Percentiles rank a stretch among this genome's conserved stretches.
Conservation (phyloP, 441 rosid species). For the Manihot esculenta region DNA sequence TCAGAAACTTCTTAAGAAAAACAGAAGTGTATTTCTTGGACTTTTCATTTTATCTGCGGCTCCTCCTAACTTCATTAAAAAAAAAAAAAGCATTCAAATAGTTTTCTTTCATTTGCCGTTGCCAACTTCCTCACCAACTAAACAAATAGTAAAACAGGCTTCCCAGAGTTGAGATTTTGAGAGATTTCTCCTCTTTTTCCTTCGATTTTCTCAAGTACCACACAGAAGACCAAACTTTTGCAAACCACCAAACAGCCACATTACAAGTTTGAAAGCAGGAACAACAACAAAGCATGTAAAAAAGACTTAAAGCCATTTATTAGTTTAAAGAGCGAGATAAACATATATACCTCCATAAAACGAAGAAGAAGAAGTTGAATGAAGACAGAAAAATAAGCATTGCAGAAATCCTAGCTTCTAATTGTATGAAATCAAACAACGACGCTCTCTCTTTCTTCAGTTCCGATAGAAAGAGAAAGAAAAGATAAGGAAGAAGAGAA, state of each 20-base stretch:
- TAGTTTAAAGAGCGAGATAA: background rate
- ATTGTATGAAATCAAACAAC: background rate
- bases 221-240: background rate
- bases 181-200: background rate
- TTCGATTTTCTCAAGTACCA: slow-evolving; percentile 12
- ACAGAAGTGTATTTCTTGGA: background rate
- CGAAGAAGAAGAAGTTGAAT: background rate
- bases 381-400: slow-evolving; percentile 5
- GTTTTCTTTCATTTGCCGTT: background rate
- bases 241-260: background rate
- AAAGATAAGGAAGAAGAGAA: too few relatives aligned
- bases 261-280: background rate
- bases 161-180: background rate
- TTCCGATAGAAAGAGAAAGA: too few relatives aligned
- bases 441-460: too few relatives aligned
- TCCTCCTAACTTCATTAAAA: background rate
- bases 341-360: background rate
- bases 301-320: too few relatives aligned
- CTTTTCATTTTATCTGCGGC: background rate
- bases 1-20: background rate
- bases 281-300: background rate
- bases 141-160: background rate
- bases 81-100: slow-evolving; percentile 1
- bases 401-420: slow-evolving; percentile 7
- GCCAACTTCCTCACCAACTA: slow-evolving; percentile 21